A percentile compares a stretch with the other conserved stretches of the same genome.
Conservation (phyloP, 768 basidiomycete species). For the Russula earlei region DNA sequence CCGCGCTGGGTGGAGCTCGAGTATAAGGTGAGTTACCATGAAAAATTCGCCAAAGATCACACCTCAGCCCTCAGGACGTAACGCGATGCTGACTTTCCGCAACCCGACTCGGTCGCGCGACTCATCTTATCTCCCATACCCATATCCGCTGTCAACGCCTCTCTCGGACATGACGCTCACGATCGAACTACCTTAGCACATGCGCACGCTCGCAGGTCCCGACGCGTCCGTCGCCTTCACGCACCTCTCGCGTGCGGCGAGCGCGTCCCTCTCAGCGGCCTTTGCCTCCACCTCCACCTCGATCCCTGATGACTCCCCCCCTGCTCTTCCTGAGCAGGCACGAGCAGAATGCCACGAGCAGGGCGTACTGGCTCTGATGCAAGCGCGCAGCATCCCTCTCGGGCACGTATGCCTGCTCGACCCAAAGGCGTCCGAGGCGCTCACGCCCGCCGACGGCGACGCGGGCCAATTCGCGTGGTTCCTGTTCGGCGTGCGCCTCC, state of each 20-base stretch:
- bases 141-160: too few relatives aligned
- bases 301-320: slow-evolving; percentile 7
- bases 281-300: slow-evolving; percentile 23
- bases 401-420: slow-evolving; percentile 86
- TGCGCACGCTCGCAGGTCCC: slow-evolving; percentile 67
- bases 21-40: slow-evolving; percentile 49
- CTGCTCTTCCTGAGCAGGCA: neutral
- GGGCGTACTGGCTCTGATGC: slow-evolving; percentile 54
- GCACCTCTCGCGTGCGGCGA: slow-evolving; percentile 68
- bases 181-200: slow-evolving; percentile 43
- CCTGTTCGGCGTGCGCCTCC: slow-evolving; percentile 70
- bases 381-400: slow-evolving; percentile 31
- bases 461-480: slow-evolving; percentile 69
- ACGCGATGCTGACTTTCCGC: too few relatives aligned
- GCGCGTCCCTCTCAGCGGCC: slow-evolving; percentile 37
- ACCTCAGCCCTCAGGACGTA: too few relatives aligned
- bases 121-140: too few relatives aligned
- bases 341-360: slow-evolving; percentile 34
- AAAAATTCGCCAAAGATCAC: too few relatives aligned
- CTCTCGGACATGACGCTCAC: too few relatives aligned
- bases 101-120: too few relatives aligned
- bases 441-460: slow-evolving; percentile 65
- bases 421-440: slow-evolving; percentile 63
- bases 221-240: slow-evolving; percentile 70
- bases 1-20: slow-evolving; percentile 92